phyloP scores from a whole-genome alignment of 2,329 filamentous ascomycete species.

The Neonectria hederae region DNA sequence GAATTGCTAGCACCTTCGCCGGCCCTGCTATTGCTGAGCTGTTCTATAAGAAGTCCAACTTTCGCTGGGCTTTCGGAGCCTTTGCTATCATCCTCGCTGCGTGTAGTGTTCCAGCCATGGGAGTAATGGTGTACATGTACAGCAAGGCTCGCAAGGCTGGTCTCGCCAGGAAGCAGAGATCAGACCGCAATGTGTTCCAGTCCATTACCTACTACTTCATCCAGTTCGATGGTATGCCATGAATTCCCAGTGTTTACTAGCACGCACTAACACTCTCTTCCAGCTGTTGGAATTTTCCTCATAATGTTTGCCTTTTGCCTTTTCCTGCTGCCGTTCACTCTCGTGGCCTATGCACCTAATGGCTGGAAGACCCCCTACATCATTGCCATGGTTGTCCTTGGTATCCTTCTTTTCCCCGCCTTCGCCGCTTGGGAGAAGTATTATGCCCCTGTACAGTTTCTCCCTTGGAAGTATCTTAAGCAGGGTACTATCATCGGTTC shows the following conservation, averaged over 20 bases:
- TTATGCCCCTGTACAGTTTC: conserved; percentile 54
- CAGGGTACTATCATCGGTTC: conserved; percentile 60
- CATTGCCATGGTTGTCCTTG: conserved; percentile 65
- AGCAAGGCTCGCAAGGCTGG: conserved; percentile 64
- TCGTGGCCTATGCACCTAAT: conserved; percentile 52
- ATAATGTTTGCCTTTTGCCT: conserved; percentile 61
- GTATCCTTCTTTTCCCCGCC: conserved; percentile 56
- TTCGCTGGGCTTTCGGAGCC: conserved; percentile 60
- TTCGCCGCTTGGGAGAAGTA: conserved; percentile 68
- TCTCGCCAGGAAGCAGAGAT: conserved; percentile 44
- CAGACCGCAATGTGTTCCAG: conserved; percentile 55
- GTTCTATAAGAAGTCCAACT: conserved; percentile 37
- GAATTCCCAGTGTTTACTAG: conserved; percentile 71
- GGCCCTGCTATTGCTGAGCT: conserved; percentile 37
- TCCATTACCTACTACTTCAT: conserved; percentile 48
- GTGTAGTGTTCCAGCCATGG: conserved; percentile 66
- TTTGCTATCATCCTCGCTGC: conserved; percentile 72
- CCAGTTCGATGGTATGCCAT: conserved; percentile 47
- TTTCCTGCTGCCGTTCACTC: conserved; percentile 69
- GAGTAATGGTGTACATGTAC: conserved; percentile 64
- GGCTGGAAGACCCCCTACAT: conserved; percentile 61
- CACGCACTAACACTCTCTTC: conserved; percentile 49
- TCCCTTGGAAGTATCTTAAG: conserved; percentile 60
- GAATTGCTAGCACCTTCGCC: conserved; percentile 57
- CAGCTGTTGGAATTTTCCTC: conserved; percentile 62